Evolutionary conservation across 306 rosid genomes (phyloP), one percentile per base, ranked within the genome.

Genomic region (Arachis hypogaea): DNA sequence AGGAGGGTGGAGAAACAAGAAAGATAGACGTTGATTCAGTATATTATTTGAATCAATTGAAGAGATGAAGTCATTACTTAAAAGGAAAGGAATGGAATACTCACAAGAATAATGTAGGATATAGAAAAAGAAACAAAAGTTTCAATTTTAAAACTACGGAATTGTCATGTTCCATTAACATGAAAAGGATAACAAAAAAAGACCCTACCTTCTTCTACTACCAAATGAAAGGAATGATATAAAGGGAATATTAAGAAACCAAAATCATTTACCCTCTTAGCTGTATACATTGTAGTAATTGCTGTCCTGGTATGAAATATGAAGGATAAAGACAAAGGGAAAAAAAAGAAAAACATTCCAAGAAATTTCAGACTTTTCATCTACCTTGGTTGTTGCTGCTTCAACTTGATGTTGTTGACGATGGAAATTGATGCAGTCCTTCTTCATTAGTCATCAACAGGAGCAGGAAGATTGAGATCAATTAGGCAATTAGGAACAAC

Each of bases 401-500:
- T 64, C 79, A 80, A 33, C 38, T 30, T 3, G 3, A 30, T 3
- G 3, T 30, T 30, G 38, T 33, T 33, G 38, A 33, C 2, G 38
- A 33, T 33, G 38, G 38, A 33, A 77, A 58, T 40, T 78, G 82
- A 59, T 74, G 75, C 73, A 62, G 69, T 71, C 51, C 81, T 63
- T 59, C 52, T 78, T 59, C 72, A 63, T 56, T 87, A 89, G 49
- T 90, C 96, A 71, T 88, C 96, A 69, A 74, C 69, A 42, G 96
- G 90, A 78, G 98, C 93, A 68, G 98, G 98, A 64, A 86, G 89
- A 72, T 93, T 93, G 36, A 93, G 97, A 89, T 93, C 98, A 75
- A 93, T 83, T 29, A 87, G 74, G 40, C 90, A 83, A 33, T 33
- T 33, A 33, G 38, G 38, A 33, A 33, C 38, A 33, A 33, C 38